A percentile compares a stretch with the other conserved stretches of the same genome.
phyloP scores from a whole-genome alignment of 208 protist species.

The Wallacemonas sp. region DNA sequence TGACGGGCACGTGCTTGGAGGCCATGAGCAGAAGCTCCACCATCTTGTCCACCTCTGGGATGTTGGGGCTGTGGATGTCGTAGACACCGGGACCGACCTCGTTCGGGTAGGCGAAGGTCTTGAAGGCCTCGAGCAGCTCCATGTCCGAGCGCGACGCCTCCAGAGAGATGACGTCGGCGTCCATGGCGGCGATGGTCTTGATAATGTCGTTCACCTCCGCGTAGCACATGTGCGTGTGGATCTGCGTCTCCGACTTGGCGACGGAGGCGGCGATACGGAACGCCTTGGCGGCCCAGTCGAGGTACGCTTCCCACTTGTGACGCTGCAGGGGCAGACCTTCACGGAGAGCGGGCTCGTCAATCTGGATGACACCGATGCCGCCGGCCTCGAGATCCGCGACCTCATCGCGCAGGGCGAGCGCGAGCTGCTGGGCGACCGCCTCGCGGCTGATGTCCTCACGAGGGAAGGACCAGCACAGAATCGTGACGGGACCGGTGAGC shows the following conservation, averaged over 20 bases:
- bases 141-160: conserved; percentile 81
- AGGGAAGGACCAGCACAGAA: conserved; percentile 89
- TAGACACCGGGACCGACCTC: conserved; percentile 89
- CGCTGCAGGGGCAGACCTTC: conserved; percentile 82
- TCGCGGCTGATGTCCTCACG: conserved; percentile 72
- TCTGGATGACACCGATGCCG: conserved; percentile 77
- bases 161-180: conserved; percentile 87
- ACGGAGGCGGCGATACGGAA: conserved; percentile 67
- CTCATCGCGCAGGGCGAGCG: conserved; percentile 85
- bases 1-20: conserved; percentile 30
- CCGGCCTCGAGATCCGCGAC: conserved; percentile 72
- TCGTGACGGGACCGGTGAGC: conserved; percentile 90
- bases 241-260: conserved; percentile 65
- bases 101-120: conserved; percentile 66
- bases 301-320: conserved; percentile 65
- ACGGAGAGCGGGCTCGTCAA: conserved; percentile 88
- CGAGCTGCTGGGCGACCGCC: conserved; percentile 61
- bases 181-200: conserved; percentile 72
- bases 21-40: conserved; percentile 57
- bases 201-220: conserved; percentile 91
- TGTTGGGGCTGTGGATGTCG: conserved; percentile 88
- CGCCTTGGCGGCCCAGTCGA: conserved; percentile 72
- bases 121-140: conserved; percentile 73
- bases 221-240: conserved; percentile 91
- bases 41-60: conserved; percentile 75